Evolutionary conservation across 306 rosid genomes (phyloP), one percentile per base, ranked within the genome.

Genomic region (Vigna nakashimae): DNA sequence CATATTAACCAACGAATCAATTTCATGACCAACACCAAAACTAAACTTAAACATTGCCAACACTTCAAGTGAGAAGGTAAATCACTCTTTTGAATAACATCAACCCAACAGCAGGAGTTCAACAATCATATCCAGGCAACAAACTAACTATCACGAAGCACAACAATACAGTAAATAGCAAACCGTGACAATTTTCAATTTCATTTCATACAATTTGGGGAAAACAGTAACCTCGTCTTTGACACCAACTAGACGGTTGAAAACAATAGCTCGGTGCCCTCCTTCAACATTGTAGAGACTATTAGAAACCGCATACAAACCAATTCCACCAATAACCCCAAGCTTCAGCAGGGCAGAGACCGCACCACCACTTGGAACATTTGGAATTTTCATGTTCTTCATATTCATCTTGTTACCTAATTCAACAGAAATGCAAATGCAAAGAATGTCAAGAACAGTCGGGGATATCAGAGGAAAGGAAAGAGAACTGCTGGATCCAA

Each of bases 211-310:
- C 0, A 24, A 28, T 3, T 58, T 12, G 28, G 3, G 1, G 74
- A 69, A 30, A 74, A 69, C 6, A 71, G 57, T 68, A 80, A 89
- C 97, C 98, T 92, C 87, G 57, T 90, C 97, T 83, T 92, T 92
- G 75, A 94, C 46, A 75, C 93, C 97, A 34, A 81, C 48, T 3
- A 94, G 12, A 56, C 95, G 98, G 73, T 89, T 94, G 85, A 92
- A 94, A 76, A 94, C 88, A 51, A 94, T 89, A 49, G 97, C 97
- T 9, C 92, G 87, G 79, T 90, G 94, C 16, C 97, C 92, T 83
- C 97, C 97, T 70, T 94, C 97, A 22, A 92, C 97, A 76, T 92
- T 90, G 97, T 90, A 94, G 69, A 92, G 95, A 88, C 95, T 87
- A 69, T 90, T 84, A 43, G 86, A 6, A 75, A 86, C 90, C 53